A percentile compares a stretch with the other conserved stretches of the same genome.
Conservation (phyloP, 192 early-diverging fungal genomes). For the Coemansia sp. region DNA sequence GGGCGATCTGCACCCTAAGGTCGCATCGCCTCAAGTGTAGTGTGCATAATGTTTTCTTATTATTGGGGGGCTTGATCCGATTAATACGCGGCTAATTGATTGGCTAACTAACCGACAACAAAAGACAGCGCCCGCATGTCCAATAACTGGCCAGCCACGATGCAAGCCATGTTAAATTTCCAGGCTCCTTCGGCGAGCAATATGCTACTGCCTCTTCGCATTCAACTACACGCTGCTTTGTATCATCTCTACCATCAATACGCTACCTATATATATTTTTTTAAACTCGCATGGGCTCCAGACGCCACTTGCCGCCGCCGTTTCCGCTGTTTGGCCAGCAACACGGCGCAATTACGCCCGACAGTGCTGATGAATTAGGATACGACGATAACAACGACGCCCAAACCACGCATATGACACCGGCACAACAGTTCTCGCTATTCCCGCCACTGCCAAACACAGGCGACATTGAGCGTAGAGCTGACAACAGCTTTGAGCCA, state of each 20-base stretch:
- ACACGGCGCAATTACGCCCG: not conserved
- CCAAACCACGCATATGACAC: not conserved
- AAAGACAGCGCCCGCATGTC: too few species aligned
- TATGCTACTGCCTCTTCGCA: too few species aligned
- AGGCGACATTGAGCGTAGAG: not conserved
- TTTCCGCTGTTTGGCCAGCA: conserved; percentile 2
- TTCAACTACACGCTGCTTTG: too few species aligned
- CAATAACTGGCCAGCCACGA: too few species aligned
- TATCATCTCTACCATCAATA: too few species aligned
- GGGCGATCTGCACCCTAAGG: not conserved
- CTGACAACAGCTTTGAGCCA: not conserved
- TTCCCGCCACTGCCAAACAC: not conserved
- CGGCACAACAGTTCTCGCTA: not conserved
- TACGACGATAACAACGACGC: not conserved
- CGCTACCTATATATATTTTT: too few species aligned
- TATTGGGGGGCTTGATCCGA: not conserved
- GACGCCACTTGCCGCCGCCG: not conserved
- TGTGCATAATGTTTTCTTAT: not conserved
- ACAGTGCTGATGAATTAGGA: not conserved
- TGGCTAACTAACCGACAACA: too few species aligned
- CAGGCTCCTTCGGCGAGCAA: too few species aligned
- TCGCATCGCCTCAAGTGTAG: conserved; percentile 5
- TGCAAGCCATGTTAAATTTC: too few species aligned
- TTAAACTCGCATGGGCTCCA: conserved; percentile 6
- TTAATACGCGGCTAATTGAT: too few species aligned